Evolutionary conservation across 345 rosid species (phyloP).

Genomic region (Hypericum perforatum): DNA sequence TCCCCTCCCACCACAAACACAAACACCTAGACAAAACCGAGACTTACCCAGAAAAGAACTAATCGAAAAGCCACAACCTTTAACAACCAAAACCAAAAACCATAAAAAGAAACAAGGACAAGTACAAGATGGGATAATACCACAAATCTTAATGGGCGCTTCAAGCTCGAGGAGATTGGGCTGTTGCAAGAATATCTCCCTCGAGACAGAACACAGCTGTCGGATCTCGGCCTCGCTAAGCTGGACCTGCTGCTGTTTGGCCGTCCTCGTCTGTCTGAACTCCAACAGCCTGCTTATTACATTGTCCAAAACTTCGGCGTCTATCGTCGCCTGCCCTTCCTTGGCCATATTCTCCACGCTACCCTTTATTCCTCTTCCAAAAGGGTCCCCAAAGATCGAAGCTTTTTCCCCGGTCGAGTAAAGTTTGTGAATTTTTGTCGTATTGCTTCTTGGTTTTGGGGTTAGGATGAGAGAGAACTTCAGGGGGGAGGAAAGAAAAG

Average conservation of each 20-base stretch:
- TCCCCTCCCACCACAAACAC: no score
- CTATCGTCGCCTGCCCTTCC: conserved; percentile 49
- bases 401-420: no score
- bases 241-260: conserved; percentile 56
- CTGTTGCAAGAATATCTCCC: conserved; percentile 71
- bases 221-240: conserved; percentile 83
- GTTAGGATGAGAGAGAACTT: no score
- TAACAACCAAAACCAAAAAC: background rate
- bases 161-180: conserved; percentile 85
- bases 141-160: conserved; percentile 96
- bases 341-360: conserved; percentile 33
- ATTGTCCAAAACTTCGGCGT: conserved; percentile 55
- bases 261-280: conserved; percentile 49
- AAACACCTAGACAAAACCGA: no score
- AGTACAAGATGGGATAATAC: conserved; percentile 19
- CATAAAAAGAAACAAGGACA: background rate
- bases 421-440: no score
- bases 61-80: background rate
- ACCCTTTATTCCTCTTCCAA: no score
- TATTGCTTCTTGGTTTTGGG: no score
- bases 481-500: no score
- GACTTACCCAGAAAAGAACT: no score
- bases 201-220: conserved; percentile 53
- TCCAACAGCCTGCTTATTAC: conserved; percentile 60
- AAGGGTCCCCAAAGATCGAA: no score